A percentile compares a stretch with the other conserved stretches of the same genome.
phyloP scores from a whole-genome alignment of 352 stramenopile genomes.

The Pythium chondricola region DNA sequence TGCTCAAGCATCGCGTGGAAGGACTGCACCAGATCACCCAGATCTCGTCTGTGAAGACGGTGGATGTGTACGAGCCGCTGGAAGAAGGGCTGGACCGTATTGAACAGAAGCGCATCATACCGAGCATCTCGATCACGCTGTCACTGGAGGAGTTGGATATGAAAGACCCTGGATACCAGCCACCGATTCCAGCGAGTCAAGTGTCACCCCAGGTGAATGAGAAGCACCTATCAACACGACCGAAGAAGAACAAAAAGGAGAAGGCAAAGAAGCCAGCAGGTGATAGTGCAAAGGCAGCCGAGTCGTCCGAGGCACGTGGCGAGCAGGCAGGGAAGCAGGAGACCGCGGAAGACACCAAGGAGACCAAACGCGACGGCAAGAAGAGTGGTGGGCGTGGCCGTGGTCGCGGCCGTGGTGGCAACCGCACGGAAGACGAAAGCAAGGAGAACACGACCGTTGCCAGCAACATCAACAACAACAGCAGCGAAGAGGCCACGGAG shows the following conservation, averaged over 20 bases:
- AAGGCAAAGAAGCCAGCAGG: conserved; percentile 14
- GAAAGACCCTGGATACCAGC: conserved; percentile 62
- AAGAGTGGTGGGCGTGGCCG: conserved; percentile 8
- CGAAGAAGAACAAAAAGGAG: conserved; percentile 23
- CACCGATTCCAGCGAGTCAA: conserved; percentile 53
- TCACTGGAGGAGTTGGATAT: conserved; percentile 59
- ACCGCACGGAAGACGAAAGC: conserved; percentile 12
- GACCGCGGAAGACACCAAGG: conserved; percentile 1
- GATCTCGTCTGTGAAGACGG: conserved; percentile 72
- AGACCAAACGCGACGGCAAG: conserved; percentile 4
- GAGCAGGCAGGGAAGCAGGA: conserved; percentile 19
- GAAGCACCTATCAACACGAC: conserved; percentile 12
- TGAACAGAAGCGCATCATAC: conserved; percentile 63
- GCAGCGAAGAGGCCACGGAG: too few species aligned
- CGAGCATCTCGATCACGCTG: conserved; percentile 68
- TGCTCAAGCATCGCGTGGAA: conserved; percentile 72
- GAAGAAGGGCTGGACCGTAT: conserved; percentile 81
- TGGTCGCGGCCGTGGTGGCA: conserved; percentile 9
- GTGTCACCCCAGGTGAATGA: conserved; percentile 34
- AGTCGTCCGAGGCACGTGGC: conserved; percentile 5
- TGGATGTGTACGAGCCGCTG: conserved; percentile 80
- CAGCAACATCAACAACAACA: too few species aligned
- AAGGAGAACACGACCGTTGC: conserved; percentile 17
- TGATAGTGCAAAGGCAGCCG: not conserved
- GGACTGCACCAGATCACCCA: conserved; percentile 72